Percentiles rank a stretch among this genome's conserved stretches.
Conservation (phyloP, 23 red algal species). For the Gracilaria vermiculophylla region DNA sequence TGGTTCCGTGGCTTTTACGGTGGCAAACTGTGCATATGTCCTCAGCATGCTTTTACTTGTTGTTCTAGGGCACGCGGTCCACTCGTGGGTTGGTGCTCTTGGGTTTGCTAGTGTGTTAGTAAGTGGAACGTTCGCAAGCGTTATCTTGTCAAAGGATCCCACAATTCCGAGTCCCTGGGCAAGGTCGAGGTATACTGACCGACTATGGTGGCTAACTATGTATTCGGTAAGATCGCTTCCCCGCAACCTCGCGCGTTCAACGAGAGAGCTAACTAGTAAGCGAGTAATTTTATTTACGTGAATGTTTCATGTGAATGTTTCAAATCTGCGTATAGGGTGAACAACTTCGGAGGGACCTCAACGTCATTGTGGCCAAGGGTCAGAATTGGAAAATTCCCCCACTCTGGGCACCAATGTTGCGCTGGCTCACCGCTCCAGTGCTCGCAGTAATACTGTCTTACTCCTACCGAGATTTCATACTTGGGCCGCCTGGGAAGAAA, state of each 20-base stretch:
- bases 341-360: constrained; percentile 4
- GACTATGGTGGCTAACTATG: neutral
- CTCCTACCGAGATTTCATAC: neutral
- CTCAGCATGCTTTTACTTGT: neutral
- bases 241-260: neutral
- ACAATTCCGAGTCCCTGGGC: neutral
- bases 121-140: neutral
- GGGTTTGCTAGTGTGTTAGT: neutral
- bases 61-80: neutral
- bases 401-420: neutral
- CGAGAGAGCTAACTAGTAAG: neutral
- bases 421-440: neutral
- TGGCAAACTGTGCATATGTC: neutral
- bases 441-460: neutral
- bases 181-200: neutral
- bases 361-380: neutral
- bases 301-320: too few relatives aligned
- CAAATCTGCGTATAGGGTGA: neutral
- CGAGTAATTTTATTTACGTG: neutral
- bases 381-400: neutral
- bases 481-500: neutral
- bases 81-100: neutral
- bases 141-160: neutral
- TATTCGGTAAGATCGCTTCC: neutral
- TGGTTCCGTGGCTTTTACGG: neutral